Conservation (phyloP, 768 basidiomycete species). For the Xerocomellus amylosporus region DNA sequence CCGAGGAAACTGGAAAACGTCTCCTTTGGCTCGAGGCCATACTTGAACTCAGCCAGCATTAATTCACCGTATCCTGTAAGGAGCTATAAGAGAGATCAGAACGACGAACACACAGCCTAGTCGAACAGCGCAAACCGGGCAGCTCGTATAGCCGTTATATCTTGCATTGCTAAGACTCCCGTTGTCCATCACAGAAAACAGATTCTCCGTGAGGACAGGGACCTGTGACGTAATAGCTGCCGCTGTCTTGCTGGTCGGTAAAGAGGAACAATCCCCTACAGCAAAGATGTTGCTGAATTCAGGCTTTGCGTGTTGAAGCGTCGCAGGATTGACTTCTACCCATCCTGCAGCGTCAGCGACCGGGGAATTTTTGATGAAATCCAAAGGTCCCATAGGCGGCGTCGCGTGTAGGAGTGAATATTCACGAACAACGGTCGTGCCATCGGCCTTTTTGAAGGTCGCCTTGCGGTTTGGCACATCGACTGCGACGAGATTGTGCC, state of each 20-base stretch:
- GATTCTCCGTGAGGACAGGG: conserved; percentile 87
- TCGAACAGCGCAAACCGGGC: conserved; percentile 57
- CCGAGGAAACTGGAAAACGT: conserved; percentile 66
- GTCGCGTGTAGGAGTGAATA: conserved; percentile 84
- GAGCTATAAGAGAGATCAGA: conserved; percentile 43
- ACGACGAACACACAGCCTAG: background rate
- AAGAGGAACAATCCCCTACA: conserved; percentile 86
- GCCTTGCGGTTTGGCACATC: conserved; percentile 71
- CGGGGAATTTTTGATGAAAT: conserved; percentile 73
- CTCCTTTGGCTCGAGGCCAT: conserved; percentile 85
- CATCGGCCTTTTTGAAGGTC: conserved; percentile 80
- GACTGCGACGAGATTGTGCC: conserved; percentile 77
- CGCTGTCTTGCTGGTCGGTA: conserved; percentile 95
- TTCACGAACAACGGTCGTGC: conserved; percentile 62
- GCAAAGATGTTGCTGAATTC: conserved; percentile 81
- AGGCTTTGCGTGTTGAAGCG: conserved; percentile 81
- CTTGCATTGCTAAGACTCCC: conserved; percentile 65
- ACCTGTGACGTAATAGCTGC: conserved; percentile 91
- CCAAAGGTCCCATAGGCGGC: conserved; percentile 90
- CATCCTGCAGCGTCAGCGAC: conserved; percentile 82
- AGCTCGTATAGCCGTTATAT: conserved; percentile 90
- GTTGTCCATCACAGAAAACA: conserved; percentile 70
- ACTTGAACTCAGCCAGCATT: conserved; percentile 93
- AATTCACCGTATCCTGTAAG: conserved; percentile 79
- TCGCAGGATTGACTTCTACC: conserved; percentile 82